Base-by-base conservation (phyloP, 805 yeast species). In the Candida boidinii region DNA sequence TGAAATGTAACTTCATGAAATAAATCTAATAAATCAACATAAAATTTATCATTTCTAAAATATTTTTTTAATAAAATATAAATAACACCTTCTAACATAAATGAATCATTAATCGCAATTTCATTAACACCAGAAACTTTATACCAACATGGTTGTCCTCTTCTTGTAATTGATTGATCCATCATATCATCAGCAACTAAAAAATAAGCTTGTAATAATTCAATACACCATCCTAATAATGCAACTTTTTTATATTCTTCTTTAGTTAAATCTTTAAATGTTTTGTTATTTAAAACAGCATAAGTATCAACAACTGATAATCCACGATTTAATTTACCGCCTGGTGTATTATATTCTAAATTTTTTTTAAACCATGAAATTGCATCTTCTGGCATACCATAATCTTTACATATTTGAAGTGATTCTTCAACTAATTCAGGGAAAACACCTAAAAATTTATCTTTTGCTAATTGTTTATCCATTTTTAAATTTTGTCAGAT, bases 121-220 rank as follows among this genome's bases (percentile, higher is more conserved):
- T 86, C 86, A 26, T 84, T 85, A 38, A 92, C 96, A 25, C 75
- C 76, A 44, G 73, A 76, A 23, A 64, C 71, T 53, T 70, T 76
- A 68, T 87, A 92, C 98, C 98, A 92, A 62, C 98, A 92, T 44
- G 96, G 92, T 63, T 90, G 96, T 39, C 96, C 98, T 59, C 98
- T 80, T 70, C 98, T 83, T 26, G 98, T 92, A 58, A 85, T 81
- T 22, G 95, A 83, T 46, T 77, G 76, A 59, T 92, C 98, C 98
- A 92, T 92, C 77, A 92, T 92, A 57, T 92, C 98, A 58, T 92
- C 98, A 21, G 97, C 94, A 36, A 92, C 97, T 50, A 92, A 70
- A 69, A 92, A 92, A 58, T 85, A 92, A 2, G 96, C 97, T 64
- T 90, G 98, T 46, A 90, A 68, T 44, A 92, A 70, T 64, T 92